Conservation (phyloP, 2,329 filamentous ascomycete species). For the Rhynchosporium graminicola region DNA sequence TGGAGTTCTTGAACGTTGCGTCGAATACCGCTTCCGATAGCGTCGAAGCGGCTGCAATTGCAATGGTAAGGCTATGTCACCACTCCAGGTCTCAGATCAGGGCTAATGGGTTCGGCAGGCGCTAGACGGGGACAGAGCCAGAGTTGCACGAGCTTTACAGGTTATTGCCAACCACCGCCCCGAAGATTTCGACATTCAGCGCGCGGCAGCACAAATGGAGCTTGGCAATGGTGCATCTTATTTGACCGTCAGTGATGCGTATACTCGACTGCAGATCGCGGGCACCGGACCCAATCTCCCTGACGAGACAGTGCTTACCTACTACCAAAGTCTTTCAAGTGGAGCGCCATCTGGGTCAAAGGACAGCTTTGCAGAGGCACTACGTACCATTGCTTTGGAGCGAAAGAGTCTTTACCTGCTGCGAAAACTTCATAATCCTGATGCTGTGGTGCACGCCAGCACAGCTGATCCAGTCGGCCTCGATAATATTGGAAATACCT, state of each 20-base stretch:
- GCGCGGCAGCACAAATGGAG: constrained; percentile 36
- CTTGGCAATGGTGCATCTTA: constrained; percentile 30
- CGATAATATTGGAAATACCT: constrained; percentile 94
- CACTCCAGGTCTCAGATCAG: not conserved
- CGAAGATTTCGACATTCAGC: constrained; percentile 34
- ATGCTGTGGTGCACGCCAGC: constrained; percentile 36
- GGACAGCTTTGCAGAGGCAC: constrained; percentile 39
- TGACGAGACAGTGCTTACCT: constrained; percentile 39
- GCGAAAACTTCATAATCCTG: constrained; percentile 40
- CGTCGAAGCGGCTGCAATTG: constrained; percentile 39
- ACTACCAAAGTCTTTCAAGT: constrained; percentile 37
- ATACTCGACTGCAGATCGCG: constrained; percentile 38
- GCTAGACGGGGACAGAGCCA: constrained; percentile 37
- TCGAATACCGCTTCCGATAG: constrained; percentile 37
- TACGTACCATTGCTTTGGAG: constrained; percentile 39
- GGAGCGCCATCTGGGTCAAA: constrained; percentile 37
- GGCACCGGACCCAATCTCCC: constrained; percentile 27
- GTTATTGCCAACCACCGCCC: constrained; percentile 37
- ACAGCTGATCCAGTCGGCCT: constrained; percentile 77
- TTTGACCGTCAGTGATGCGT: constrained; percentile 38
- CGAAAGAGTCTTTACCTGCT: constrained; percentile 39
- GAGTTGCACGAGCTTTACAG: constrained; percentile 37
- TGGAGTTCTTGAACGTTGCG: constrained; percentile 56
- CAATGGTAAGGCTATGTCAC: constrained; percentile 32
- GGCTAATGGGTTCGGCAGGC: constrained; percentile 27